Evolutionary conservation across 768 basidiomycete species (phyloP), one percentile per base, ranked within the genome.

Genomic region (Hirschioporus abietinus): DNA sequence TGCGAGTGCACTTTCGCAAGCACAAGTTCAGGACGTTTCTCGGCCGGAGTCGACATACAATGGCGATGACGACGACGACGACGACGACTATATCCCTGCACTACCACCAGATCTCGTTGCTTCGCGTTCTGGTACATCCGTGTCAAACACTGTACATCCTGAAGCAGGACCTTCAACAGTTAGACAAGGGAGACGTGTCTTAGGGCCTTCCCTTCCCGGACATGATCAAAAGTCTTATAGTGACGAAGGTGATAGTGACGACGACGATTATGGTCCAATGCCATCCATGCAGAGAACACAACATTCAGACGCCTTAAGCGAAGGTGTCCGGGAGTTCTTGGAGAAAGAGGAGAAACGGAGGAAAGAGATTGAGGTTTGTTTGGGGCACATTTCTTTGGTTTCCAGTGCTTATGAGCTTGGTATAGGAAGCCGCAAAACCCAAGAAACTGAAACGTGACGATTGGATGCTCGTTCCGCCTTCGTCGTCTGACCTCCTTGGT

Each of bases 381-480:
- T 25, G 8, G 3, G 23, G 7, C 12, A 12, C 23, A 8, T 23
- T 5, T 59, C 27, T 30, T 36, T 63, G n/a, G 18, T 52, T 26
- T 59, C 17, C 59, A 42, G 59, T 42, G 30, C 30, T 36, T 17
- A 35, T 20, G 9, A 63, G 42, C 25, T 52, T 52, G n/a, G 36
- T 26, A 26, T 71, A 91, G 86, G 94, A 92, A 80, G 90, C 88
- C 1, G 78, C 82, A 12, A 89, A 90, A 71, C 92, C 92, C 12
- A 95, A 94, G 75, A 83, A 84, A 52, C 79, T 87, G 52, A 80
- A 93, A 75, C 87, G 97, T 58, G 93, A 98, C 23, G 95, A 96
- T 75, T 99, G 97, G 97, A 99, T 99, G 97, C 83, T 99, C 60
- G 90, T 91, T 0, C 96, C 96, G 1, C 96, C 97, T 0, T 87